A percentile compares a stretch with the other conserved stretches of the same genome.
These are phyloP conservation scores for Salix koriyanagi DNA, from an alignment of 345 rosid genomes.

Conservation along the genomic window DNA sequence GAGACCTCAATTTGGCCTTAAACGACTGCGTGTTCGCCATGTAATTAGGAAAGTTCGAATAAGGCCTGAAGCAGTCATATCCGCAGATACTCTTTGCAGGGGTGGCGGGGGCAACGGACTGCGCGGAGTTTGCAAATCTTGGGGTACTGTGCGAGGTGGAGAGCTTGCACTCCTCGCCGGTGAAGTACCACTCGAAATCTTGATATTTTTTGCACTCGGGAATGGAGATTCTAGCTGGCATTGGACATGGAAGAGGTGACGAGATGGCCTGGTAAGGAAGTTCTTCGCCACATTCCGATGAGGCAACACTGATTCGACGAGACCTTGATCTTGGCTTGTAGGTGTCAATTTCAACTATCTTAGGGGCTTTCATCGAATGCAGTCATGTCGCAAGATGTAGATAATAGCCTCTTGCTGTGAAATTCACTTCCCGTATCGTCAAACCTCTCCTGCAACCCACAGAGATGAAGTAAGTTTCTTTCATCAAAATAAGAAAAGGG, in stretches of 20 bases:
- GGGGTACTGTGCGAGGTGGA: slow-evolving; percentile 30
- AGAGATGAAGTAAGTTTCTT: not conserved
- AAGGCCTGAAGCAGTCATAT: slow-evolving; percentile 47
- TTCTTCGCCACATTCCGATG: slow-evolving; percentile 26
- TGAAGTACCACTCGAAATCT: slow-evolving; percentile 23
- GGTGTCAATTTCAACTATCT: slow-evolving; percentile 28
- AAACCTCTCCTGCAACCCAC: slow-evolving; percentile 20
- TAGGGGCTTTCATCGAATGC: slow-evolving; percentile 19
- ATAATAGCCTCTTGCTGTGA: slow-evolving; percentile 26
- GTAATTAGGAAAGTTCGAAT: slow-evolving; percentile 55
- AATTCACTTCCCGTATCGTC: slow-evolving; percentile 23
- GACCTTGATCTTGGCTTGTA: slow-evolving; percentile 23
- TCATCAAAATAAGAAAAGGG: not conserved
- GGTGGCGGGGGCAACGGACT: slow-evolving; percentile 38
- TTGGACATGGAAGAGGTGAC: slow-evolving; percentile 26
- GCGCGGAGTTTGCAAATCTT: slow-evolving; percentile 12
- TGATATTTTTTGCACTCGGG: slow-evolving; percentile 9
- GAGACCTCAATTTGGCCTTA: slow-evolving; percentile 71
- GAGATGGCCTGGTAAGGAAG: slow-evolving; percentile 16
- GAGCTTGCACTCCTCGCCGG: slow-evolving; percentile 22
- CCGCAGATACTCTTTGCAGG: slow-evolving; percentile 68
- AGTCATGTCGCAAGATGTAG: slow-evolving; percentile 17
- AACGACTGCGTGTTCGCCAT: slow-evolving; percentile 86
- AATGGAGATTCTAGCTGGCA: slow-evolving; percentile 20
- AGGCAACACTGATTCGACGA: slow-evolving; percentile 15